Base-by-base conservation (phyloP, 1,284 basidiomycete genomes). In the Leccinum insigne region DNA sequence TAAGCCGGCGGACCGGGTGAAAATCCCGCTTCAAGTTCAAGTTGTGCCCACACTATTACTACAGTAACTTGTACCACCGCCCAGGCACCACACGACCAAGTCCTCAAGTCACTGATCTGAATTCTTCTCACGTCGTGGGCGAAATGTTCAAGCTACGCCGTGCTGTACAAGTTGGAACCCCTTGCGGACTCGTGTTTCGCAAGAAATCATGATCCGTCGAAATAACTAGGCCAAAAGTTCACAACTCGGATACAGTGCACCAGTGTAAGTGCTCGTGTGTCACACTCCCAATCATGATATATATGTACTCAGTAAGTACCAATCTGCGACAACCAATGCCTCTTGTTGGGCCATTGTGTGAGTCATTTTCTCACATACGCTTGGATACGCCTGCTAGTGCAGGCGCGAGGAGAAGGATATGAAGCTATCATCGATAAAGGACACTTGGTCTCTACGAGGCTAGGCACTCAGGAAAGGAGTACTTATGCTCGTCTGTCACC, bases 1-100 rank as follows among this genome's bases (percentile, higher is more conserved):
- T 74, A 74, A 72, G 69, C 67, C 62, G 13, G 54, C 13, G 52
- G 49, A 52, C 26, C 32, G 29, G 18, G 26, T 14, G 14, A 6
- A 32, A 58, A 3, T 47, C n/a, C n/a, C 44, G 44, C 29, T 32
- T 32, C 8, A 47, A 47, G 42, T 42, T 16, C 40, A 14, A 14
- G 35, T 42, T 42, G 14, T 16, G 38, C 13, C 38, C 32, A 32
- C 32, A 32, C 32, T 9, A 13, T 38, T 13, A 35, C 35, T 13
- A 38, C 38, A 40, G 35, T 38, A 38, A 35, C 35, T 35, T 40
- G 38, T 16, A 4, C 40, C 14, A 42, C 40, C 40, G 40, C 40
- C 35, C 40, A 42, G 40, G 40, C 40, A 16, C 14, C 16, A 10
- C 8, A 16, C 42, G 40, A 16, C 40, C 14, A 16, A 16, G 14